Conservation (phyloP, 1,284 basidiomycete genomes). For the Irpex lacteus region DNA sequence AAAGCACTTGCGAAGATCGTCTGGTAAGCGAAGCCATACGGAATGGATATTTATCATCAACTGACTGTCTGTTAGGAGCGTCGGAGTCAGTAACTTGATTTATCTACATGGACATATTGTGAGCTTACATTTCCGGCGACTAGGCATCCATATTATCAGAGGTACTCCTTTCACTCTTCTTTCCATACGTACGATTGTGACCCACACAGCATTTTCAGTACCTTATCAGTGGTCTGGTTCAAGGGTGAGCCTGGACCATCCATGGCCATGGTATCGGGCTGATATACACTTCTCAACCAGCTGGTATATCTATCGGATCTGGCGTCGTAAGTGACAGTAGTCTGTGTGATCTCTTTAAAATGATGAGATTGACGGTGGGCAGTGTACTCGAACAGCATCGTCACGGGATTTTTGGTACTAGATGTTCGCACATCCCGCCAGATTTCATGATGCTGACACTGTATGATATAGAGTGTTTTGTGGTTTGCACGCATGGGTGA, state of each 20-base stretch:
- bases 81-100: neutral
- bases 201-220: neutral
- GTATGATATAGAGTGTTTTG: neutral
- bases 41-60: neutral
- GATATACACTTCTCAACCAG: neutral
- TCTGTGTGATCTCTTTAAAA: neutral
- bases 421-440: neutral
- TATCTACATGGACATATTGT: neutral
- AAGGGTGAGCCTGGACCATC: slow-evolving; percentile 1
- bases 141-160: neutral
- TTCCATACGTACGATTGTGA: neutral
- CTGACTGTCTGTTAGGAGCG: neutral
- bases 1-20: neutral
- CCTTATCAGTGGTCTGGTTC: slow-evolving; percentile 1
- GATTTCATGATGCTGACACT: neutral
- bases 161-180: neutral
- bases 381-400: neutral
- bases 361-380: neutral
- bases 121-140: neutral
- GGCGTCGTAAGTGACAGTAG: neutral
- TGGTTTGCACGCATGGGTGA: neutral
- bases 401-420: neutral
- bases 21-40: neutral
- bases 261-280: neutral
- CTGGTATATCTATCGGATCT: neutral